phyloP scores from a whole-genome alignment of 768 basidiomycete genomes.

The Epithele typhae region DNA sequence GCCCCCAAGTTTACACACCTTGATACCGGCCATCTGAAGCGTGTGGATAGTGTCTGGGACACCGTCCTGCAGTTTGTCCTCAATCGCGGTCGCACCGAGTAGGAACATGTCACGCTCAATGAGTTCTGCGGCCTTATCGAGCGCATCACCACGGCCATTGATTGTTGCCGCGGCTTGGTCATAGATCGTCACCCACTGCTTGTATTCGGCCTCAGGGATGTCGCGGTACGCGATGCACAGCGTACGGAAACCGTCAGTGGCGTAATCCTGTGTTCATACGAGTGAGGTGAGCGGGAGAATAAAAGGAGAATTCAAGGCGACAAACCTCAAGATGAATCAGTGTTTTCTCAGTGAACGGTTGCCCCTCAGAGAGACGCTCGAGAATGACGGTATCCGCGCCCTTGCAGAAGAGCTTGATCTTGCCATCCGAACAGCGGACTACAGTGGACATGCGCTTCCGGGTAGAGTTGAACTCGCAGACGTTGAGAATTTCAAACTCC shows the following conservation, averaged over 20 bases:
- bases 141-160: constrained; percentile 90
- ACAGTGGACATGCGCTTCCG: constrained; percentile 98
- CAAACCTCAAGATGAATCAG: constrained; percentile 83
- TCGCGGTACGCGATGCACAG: constrained; percentile 96
- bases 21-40: constrained; percentile 96
- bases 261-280: constrained; percentile 86
- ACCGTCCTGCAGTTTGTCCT: constrained; percentile 97
- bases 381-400: constrained; percentile 98
- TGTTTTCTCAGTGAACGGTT: constrained; percentile 83
- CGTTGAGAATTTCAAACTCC: constrained; percentile 90
- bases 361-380: constrained; percentile 84
- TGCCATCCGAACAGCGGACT: constrained; percentile 81
- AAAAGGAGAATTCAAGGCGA: no score
- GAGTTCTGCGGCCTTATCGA: constrained; percentile 91
- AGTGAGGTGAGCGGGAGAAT: no score
- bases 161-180: constrained; percentile 92
- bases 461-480: constrained; percentile 98
- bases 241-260: constrained; percentile 93
- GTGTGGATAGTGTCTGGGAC: constrained; percentile 98
- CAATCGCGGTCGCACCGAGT: constrained; percentile 95
- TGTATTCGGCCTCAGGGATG: constrained; percentile 86
- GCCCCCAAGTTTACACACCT: no score
- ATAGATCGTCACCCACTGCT: constrained; percentile 84
- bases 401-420: constrained; percentile 93
- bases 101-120: constrained; percentile 94